phyloP scores from a whole-genome alignment of 1,139 yeast species.

The Geotrichum restrictum region DNA sequence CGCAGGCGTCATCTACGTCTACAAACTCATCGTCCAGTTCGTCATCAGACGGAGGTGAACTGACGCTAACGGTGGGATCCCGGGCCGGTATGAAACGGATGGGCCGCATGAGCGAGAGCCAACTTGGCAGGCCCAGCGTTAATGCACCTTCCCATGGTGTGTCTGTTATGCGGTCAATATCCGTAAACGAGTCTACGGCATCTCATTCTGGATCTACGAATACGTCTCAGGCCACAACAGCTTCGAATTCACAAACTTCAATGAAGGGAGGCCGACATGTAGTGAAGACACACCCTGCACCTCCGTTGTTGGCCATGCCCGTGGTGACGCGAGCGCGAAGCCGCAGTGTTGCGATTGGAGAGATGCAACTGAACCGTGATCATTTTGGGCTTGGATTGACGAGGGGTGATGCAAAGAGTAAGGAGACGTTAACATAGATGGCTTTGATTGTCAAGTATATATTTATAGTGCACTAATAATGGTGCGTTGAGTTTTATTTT shows the following conservation, averaged over 20 bases:
- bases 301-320: neutral
- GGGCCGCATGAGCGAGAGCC: constrained; percentile 1
- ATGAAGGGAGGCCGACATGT: neutral
- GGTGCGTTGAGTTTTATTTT: too few relatives aligned
- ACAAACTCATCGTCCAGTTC: neutral
- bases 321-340: neutral
- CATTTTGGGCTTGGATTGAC: neutral
- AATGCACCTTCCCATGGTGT: neutral
- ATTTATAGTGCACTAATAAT: neutral
- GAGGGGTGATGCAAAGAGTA: neutral
- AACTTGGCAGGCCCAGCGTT: neutral
- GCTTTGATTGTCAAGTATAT: neutral
- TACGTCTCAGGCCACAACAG: neutral
- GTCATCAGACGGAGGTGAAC: neutral
- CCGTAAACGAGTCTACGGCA: neutral
- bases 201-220: neutral
- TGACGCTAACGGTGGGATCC: neutral
- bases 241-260: neutral
- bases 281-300: neutral
- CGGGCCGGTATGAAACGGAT: neutral
- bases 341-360: neutral
- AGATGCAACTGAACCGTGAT: neutral
- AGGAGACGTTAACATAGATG: neutral
- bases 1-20: neutral
- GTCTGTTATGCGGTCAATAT: neutral